Evolutionary conservation across 2,329 filamentous ascomycete species (phyloP), one percentile per base, ranked within the genome.

Genomic region (Stachybotrys echinatus): DNA sequence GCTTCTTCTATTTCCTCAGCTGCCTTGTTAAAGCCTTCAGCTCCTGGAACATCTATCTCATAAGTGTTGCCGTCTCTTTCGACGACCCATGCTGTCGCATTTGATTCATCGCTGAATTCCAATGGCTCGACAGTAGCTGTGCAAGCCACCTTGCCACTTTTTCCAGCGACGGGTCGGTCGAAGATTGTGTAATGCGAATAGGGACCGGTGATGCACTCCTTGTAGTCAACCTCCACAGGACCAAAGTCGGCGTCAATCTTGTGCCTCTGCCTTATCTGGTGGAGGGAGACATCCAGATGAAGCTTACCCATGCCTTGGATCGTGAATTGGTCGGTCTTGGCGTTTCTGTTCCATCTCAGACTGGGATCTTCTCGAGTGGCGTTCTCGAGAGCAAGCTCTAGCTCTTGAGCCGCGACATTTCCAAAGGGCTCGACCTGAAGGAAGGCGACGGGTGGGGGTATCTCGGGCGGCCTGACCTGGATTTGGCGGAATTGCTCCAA

Each of bases 271-370:
- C 94, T 84, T 10, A 99, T 81, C 42, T 92, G 83, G 66, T 97
- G 89, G 46, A 90, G 77, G 1, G 92, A 92, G 45, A 99, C 94
- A 60, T 99, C 94, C 1, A 99, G 77, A 67, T 99, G 94, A 23
- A 99, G 79, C 61, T 95, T 90, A 7, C 94, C 94, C 94, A 99
- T 97, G 4, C 94, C 94, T 48, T 92, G 92, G 1, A 99, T 77
- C 27, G 95, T 86, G 44, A 94, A 96, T 62, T 96, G 91, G 2
- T 94, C 94, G 1, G 89, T 92, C 65, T 96, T 94, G 54, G 92
- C 84, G 59, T 97, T 89, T 23, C 89, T 76, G 34, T 79, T 88
- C 64, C 95, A 88, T 50, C 94, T 83, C 20, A 99, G 74, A 66
- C 91, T 96, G 0, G 94, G 94, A 60, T 99, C 94, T 71, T 99